Base-by-base conservation (phyloP, 306 rosid genomes). In the Hippophae tibetana region DNA sequence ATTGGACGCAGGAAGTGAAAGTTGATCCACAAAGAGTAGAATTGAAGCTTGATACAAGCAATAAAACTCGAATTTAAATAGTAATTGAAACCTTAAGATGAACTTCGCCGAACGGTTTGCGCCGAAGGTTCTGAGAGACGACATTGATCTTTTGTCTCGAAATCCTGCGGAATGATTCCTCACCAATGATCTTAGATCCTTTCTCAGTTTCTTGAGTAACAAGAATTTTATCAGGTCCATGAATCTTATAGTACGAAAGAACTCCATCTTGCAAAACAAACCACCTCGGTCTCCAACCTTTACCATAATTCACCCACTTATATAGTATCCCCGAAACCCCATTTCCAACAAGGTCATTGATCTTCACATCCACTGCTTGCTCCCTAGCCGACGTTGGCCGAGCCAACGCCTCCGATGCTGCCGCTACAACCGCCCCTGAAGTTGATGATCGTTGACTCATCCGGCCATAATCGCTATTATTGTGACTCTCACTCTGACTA, bases 271-370 rank as follows among this genome's bases (percentile, higher is more conserved):
- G 99, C 57, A 93, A 80, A 2, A 79, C 94, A 56, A 93, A 89
- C 99, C 99, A 93, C 50, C 99, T 77, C 10, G 90, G 97, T 25
- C 99, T 75, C 99, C 99, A 93, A 18, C 99, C 99, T 68, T 93
- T 93, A 2, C 99, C 99, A 67, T 93, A 93, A 66, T 93, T 93
- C 62, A 93, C 99, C 99, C 99, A 93, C 71, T 93, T 93, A 51
- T 80, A 63, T 31, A 93, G 89, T 58, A 88, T 69, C 9, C 99
- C 99, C 7, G 95, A 84, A 63, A 93, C 82, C 73, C 97, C 95
- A 47, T 93, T 86, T 18, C 99, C 99, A 13, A 93, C 90, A 48
- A 93, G 87, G 74, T 93, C 95, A 40, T 80, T 88, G 74, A 88
- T 93, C 85, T 74, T 89, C 68, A 93, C 85, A 68, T 93, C 99